Percentiles rank a stretch among this genome's conserved stretches.
Evolutionary conservation across 2,329 filamentous ascomycete genomes (phyloP).

Genomic region (Pestalotiopsis sp.): DNA sequence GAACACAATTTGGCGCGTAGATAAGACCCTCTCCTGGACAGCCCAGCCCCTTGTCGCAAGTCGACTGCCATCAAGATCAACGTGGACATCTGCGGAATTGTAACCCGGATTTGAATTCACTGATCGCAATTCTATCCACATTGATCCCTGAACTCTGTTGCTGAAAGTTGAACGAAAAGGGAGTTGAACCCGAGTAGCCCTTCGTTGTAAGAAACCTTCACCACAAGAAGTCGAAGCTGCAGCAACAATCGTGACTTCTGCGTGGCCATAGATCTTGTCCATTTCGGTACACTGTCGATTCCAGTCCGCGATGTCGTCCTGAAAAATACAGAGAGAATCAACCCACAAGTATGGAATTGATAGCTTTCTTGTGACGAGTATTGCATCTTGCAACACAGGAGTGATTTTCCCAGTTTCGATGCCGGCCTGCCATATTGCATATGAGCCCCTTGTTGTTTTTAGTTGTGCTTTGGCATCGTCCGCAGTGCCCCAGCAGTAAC

Average conservation of each 20-base stretch:
- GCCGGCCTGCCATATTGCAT: not conserved
- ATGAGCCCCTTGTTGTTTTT: not conserved
- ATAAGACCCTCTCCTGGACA: not conserved
- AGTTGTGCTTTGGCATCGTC: not conserved
- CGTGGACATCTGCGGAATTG: not conserved
- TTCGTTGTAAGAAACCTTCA: not conserved
- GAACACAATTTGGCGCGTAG: not conserved
- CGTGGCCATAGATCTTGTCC: slow-evolving; percentile 11
- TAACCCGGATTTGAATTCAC: not conserved
- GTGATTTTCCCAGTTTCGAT: not conserved
- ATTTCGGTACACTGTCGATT: not conserved
- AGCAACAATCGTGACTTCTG: slow-evolving; percentile 3
- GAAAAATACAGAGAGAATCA: slow-evolving; percentile 3
- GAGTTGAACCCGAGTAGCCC: not conserved
- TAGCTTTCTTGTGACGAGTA: not conserved
- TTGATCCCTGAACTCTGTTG: not conserved
- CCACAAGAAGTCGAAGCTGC: slow-evolving; percentile 2
- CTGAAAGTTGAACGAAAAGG: not conserved
- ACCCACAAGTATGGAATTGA: slow-evolving; percentile 3
- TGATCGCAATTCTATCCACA: not conserved
- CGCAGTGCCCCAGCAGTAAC: slow-evolving; percentile 6
- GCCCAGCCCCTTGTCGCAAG: not conserved
- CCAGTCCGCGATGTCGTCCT: slow-evolving; percentile 5
- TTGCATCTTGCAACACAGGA: slow-evolving; percentile 5
- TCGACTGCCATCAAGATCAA: not conserved